Base-by-base conservation (phyloP, 441 rosid species). In the Euphorbia schlechtendalii region DNA sequence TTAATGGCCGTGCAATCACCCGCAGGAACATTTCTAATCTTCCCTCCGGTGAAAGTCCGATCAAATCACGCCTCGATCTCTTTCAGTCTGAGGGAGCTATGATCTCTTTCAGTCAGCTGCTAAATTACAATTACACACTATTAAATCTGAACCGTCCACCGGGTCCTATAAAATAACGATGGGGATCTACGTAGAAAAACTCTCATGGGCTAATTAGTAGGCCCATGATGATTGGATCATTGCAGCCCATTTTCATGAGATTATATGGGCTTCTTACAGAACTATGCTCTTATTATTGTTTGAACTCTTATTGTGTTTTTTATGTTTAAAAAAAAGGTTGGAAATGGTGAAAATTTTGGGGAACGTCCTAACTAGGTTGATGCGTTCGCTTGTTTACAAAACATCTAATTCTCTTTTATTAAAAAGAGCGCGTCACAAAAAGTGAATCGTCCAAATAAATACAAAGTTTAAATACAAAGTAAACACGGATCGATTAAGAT, bases 1-100 rank as follows among this genome's bases (percentile, higher is more conserved):
- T 61, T 68, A 92, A 71, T 51, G 98, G 96, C 88, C 98, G 88
- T 67, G 74, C 90, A 73, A 87, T 79, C 77, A 57, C 72, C 5
- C 98, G 87, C 14, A 92, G 73, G 73, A 92, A 92, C 98, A 92
- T 89, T 65, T 58, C 22, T 40, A 28, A 34, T 57, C 63, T 66
- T 25, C 17, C 56, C 28, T 10, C 32, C 10, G 22, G n/a, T 58
- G 22, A 20, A 15, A 24, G 60, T 14, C 71, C 20, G 46, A 49
- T 63, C 67, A 68, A 65, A 68, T 55, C 4, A 69, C 18, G 12
- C 30, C 15, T 41, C 51, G 49, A 27, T 32, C 73, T 68, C 20
- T 10, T 24, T 20, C 53, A 18, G 13, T 40, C 6, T 8, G 38
- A 0, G 18, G 14, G 36, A 3, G 59, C n/a, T 55, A n/a, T 17